Conservation (phyloP, 2,329 filamentous ascomycete genomes). For the Ophiostoma fasciatum region DNA sequence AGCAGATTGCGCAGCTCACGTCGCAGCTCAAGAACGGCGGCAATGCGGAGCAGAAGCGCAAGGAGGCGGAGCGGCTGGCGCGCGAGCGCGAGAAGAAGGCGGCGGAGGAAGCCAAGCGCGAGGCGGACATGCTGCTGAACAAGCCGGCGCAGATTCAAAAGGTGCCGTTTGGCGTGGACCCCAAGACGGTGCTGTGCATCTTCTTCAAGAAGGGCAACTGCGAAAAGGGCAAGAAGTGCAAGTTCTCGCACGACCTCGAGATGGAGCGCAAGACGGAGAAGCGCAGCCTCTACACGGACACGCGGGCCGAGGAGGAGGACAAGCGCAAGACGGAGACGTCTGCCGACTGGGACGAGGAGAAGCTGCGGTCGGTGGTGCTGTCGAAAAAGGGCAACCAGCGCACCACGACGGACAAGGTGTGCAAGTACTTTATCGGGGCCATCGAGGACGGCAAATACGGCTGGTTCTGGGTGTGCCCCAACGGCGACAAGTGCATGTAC, state of each 20-base stretch:
- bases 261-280: slow-evolving; percentile 88
- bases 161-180: slow-evolving; percentile 92
- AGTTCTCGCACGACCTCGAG: slow-evolving; percentile 85
- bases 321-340: slow-evolving; percentile 85
- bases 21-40: slow-evolving; percentile 60
- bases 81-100: slow-evolving; percentile 83
- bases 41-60: slow-evolving; percentile 77
- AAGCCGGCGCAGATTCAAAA: slow-evolving; percentile 94
- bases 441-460: slow-evolving; percentile 98
- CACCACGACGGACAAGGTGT: slow-evolving; percentile 94
- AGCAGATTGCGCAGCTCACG: slow-evolving; percentile 72
- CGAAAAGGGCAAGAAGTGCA: slow-evolving; percentile 96
- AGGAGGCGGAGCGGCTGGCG: slow-evolving; percentile 47
- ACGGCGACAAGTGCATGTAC: slow-evolving; percentile 98
- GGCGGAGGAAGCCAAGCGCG: slow-evolving; percentile 67
- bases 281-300: slow-evolving; percentile 80
- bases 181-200: slow-evolving; percentile 91
- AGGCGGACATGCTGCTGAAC: slow-evolving; percentile 69
- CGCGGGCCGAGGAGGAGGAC: slow-evolving; percentile 55
- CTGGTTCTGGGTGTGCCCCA: slow-evolving; percentile 98
- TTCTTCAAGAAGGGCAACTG: slow-evolving; percentile 97
- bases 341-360: slow-evolving; percentile 95
- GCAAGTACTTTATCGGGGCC: slow-evolving; percentile 95
- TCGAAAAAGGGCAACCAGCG: slow-evolving; percentile 96
- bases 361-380: slow-evolving; percentile 75